Base-by-base conservation (phyloP, 2,329 filamentous ascomycete genomes). In the Blastomyces gilchristii region DNA sequence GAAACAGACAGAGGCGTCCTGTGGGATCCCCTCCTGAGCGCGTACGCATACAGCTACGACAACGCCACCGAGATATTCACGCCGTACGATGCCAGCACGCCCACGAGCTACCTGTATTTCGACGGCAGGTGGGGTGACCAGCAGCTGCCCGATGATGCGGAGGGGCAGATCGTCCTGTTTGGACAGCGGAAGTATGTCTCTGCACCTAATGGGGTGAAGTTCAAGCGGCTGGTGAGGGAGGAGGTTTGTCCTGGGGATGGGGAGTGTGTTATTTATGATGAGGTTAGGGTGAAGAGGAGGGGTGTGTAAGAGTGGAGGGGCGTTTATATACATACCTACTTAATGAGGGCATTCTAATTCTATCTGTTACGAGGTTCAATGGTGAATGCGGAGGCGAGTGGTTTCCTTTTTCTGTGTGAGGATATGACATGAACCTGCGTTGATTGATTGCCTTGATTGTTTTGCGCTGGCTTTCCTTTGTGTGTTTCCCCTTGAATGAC, bases 41-140 rank as follows among this genome's bases (percentile, higher is more conserved):
- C 83, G 0, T 86, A 82, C 67, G 81, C 77, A 62, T 87, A 85
- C 73, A 78, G 72, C 16, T 87, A 81, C 69, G 74, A 82, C 60
- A 68, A 72, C 41, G 64, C 64, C 0, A 76, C 69, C 0, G 71
- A 71, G 12, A 71, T 63, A 0, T 85, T 86, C 66, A 73, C 76
- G 3, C 69, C 83, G 2, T 82, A 82, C 62, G 77, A 79, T 57
- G 60, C 67, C 9, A 66, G 66, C 7, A 76, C 74, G 56, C 84
- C 86, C 0, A 74, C 81, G 1, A 78, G 76, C 16, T 87, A 81
- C 75, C 75, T 88, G 65, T 69, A 79, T 49, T 88, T 81, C 69
- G 74, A 74, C 34, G 86, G 86, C 0, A 73, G 75, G 41, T 89
- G 85, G 86, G 86, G 86, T 1, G 85, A 88, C 68, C 71, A 83